Base-by-base conservation (phyloP, 2,329 filamentous ascomycete species). In the Colletotrichum tamarilloi region DNA sequence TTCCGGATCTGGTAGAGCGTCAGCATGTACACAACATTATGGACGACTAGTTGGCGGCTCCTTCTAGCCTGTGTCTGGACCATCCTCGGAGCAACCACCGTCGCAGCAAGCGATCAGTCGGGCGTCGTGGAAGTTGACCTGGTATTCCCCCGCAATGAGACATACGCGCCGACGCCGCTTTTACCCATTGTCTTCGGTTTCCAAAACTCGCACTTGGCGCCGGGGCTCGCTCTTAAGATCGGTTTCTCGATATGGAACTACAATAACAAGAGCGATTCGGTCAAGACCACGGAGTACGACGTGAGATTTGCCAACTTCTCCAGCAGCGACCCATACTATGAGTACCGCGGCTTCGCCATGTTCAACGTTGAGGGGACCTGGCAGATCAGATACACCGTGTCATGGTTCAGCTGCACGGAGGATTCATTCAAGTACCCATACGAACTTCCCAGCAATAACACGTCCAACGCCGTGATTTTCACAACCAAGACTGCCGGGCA, bases 61-160 rank as follows among this genome's bases (percentile, higher is more conserved):
- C 42, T n/a, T 4, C 19, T n/a, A 19, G 42, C 42, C 16, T 49
- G 19, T 9, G 19, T 49, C 19, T 49, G 42, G 42, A n/a, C 42
- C 42, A n/a, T n/a, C 42, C 6, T 49, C 42, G 42, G 42, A 49
- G 42, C 42, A n/a, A 19, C 7, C 42, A 7, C 38, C 38, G 38
- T 42, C 38, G 42, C 42, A 8, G 42, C 42, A 19, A 49, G 42
- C 42, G 7, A 49, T 19, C 16, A 49, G 4, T 49, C 42, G 42
- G 64, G 63, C 60, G 59, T 70, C 30, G 68, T 79, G n/a, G 79
- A 81, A 56, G 59, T 80, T 59, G 78, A 77, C 68, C 35, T 81
- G 9, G 71, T 80, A 53, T 81, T 81, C 72, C 80, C 80, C 1
- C 80, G 78, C 55, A 80, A 81, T 75, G 77, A 77, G 58, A 80